Base-by-base conservation (phyloP, 768 basidiomycete species). In the Panaeolus papilionaceus region DNA sequence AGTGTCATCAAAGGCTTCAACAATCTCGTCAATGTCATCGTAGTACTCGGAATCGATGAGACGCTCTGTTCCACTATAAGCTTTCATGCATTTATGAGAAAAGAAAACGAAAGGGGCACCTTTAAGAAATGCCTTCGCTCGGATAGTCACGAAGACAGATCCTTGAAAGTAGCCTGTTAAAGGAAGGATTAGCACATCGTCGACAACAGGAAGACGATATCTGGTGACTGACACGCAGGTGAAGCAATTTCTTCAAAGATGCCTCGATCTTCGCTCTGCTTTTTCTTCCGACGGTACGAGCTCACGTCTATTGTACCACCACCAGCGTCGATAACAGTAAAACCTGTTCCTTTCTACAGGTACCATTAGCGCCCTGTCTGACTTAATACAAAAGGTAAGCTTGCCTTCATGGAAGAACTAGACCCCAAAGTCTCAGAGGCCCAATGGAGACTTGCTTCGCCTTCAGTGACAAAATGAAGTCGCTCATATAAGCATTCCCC, bases 291-390 rank as follows among this genome's bases (percentile, higher is more conserved):
- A 44, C 42, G 78, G 49, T 86, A 87, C 4, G 82, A 76, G 66
- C 82, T 85, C 54, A 87, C 75, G 63, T 87, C 86, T n/a, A 87
- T 75, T 0, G 85, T 87, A 37, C 85, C 86, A 38, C 84, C 85
- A 12, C 73, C 70, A 10, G 73, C 73, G 26, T 74, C 71, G 28
- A 74, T 69, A 10, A 74, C 68, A 9, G 66, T 61, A 10, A 74
- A 49, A 12, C 73, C 73, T 44, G 68, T 44, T 4, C 49, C 77
- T 67, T 76, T 70, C 85, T 87, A 28, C 4, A 16, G 14, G 28
- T 67, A 1, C 71, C 71, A 10, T 82, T 78, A 5, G 76, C 47
- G 5, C 23, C 20, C 38, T 20, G 23, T 68, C 18, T 26, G 33
- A 11, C 7, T 62, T 4, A 37, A 7, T 6, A 44, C 8, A 9